Conservation (phyloP, 192 early-diverging fungal species). For the Umbelopsis vinacea region DNA sequence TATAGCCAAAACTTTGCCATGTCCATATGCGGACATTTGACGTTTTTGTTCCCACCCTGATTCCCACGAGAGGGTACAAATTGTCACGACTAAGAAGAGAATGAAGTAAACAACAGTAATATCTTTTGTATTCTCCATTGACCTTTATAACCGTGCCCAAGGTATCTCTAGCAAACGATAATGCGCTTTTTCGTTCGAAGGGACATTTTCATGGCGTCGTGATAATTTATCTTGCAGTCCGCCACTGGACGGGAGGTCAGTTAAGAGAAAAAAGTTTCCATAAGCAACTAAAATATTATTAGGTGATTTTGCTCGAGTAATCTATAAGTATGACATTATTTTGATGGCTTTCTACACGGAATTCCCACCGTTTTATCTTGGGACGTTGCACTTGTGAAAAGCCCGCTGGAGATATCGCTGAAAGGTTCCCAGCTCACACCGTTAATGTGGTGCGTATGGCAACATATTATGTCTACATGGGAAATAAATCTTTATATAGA, state of each 20-base stretch:
- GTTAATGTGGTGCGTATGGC: not conserved
- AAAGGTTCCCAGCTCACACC: not conserved
- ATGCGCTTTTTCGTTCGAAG: too few species aligned
- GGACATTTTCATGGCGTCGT: too few species aligned
- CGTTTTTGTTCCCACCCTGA: constrained; percentile 16
- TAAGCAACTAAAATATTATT: too few species aligned
- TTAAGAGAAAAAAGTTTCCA: too few species aligned
- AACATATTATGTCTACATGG: not conserved
- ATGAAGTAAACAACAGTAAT: not conserved
- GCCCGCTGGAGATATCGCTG: not conserved
- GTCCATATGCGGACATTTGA: constrained; percentile 23
- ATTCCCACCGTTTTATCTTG: not conserved
- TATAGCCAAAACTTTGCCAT: not conserved
- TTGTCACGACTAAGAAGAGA: not conserved
- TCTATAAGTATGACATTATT: not conserved
- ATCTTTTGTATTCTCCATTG: not conserved
- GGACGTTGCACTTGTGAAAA: not conserved
- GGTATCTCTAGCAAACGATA: too few species aligned
- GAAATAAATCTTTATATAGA: constrained; percentile 3
- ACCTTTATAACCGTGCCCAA: too few species aligned
- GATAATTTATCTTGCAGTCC: too few species aligned
- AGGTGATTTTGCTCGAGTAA: not conserved
- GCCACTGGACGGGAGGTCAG: too few species aligned
- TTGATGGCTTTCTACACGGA: not conserved
- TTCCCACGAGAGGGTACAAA: constrained; percentile 20